Conservation (phyloP, 495 filamentous ascomycete species). For the Aspergillus wentii region DNA sequence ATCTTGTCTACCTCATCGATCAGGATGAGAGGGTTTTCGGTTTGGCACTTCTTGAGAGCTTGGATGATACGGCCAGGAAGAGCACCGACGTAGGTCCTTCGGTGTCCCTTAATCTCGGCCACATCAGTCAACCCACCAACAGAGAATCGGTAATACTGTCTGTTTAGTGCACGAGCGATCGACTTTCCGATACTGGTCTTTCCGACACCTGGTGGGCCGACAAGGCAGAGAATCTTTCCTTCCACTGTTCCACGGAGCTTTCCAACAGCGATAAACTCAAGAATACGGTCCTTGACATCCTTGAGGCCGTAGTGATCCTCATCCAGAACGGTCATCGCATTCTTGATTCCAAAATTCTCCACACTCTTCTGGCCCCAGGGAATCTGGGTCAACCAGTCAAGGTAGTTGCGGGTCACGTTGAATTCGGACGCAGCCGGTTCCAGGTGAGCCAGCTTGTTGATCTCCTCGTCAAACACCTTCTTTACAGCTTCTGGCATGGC, state of each 20-base stretch:
- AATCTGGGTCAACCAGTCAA: slow-evolving; percentile 97
- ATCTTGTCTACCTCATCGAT: slow-evolving; percentile 99
- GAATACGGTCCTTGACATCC: slow-evolving; percentile 97
- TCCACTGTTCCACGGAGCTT: slow-evolving; percentile 97
- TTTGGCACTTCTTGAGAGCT: slow-evolving; percentile 98
- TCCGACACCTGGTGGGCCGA: slow-evolving; percentile 92
- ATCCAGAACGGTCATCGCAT: slow-evolving; percentile 86
- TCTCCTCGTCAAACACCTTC: slow-evolving; percentile 96
- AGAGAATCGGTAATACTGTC: slow-evolving; percentile 96
- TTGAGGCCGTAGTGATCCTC: slow-evolving; percentile 97
- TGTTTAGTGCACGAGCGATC: slow-evolving; percentile 87
- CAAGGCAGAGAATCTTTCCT: slow-evolving; percentile 97
- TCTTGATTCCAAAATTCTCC: slow-evolving; percentile 91
- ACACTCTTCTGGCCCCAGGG: slow-evolving; percentile 95
- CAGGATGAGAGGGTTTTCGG: slow-evolving; percentile 92
- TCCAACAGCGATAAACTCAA: slow-evolving; percentile 98
- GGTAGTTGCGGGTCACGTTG: slow-evolving; percentile 98
- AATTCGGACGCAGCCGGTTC: slow-evolving; percentile 96
- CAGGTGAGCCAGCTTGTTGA: slow-evolving; percentile 92
- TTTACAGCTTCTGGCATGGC: slow-evolving; percentile 95
- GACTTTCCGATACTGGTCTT: slow-evolving; percentile 99
- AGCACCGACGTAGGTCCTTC: slow-evolving; percentile 94
- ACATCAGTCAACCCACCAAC: slow-evolving; percentile 96
- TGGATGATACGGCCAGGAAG: slow-evolving; percentile 96
- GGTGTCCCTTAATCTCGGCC: slow-evolving; percentile 98